Conservation (phyloP, 2,329 filamentous ascomycete genomes). For the Periconia sp. region DNA sequence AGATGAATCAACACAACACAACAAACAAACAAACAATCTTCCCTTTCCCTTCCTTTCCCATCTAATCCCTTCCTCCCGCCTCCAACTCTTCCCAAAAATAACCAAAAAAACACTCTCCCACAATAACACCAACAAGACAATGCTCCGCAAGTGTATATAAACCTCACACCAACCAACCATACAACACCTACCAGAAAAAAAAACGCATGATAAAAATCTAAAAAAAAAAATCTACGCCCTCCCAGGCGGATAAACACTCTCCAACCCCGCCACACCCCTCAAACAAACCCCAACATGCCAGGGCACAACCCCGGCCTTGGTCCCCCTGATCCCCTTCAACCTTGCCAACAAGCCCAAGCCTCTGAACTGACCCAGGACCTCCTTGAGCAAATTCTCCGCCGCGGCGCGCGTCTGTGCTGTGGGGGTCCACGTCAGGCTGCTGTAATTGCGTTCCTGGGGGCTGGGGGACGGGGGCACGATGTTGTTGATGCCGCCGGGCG, state of each 20-base stretch:
- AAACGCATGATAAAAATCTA: no score
- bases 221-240: no score
- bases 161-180: no score
- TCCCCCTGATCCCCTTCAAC: constrained; percentile 62
- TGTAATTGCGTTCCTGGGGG: constrained; percentile 21
- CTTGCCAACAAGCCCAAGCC: constrained; percentile 69
- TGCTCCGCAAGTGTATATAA: no score
- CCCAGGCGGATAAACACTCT: background rate
- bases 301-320: constrained; percentile 63
- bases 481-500: constrained; percentile 12
- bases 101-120: no score
- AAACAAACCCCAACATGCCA: constrained; percentile 77
- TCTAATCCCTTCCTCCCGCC: no score
- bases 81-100: no score
- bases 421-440: constrained; percentile 37
- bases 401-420: constrained; percentile 32
- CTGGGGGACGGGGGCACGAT: background rate
- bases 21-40: no score
- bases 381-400: constrained; percentile 65
- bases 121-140: no score
- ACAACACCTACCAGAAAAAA: no score
- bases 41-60: no score
- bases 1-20: no score
- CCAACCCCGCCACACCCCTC: constrained; percentile 66
- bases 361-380: constrained; percentile 70